These are phyloP conservation scores for Hypoxylon lenormandii DNA, from an alignment of 495 filamentous ascomycete species.

Conservation along the genomic window DNA sequence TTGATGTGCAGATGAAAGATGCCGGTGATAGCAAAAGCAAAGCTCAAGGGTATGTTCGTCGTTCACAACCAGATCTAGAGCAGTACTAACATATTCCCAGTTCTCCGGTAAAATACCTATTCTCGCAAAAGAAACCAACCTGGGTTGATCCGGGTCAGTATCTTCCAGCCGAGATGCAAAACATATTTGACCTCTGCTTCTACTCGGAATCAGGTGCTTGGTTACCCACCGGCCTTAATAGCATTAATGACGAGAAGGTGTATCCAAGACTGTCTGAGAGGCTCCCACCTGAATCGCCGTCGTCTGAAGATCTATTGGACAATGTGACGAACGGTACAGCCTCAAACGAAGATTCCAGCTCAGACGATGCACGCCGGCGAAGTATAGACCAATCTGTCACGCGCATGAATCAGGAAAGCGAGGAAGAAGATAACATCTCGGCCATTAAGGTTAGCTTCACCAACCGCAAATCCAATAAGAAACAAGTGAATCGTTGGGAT, in stretches of 20 bases:
- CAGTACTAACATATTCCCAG: conserved; percentile 14
- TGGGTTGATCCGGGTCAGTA: conserved; percentile 62
- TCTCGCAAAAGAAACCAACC: conserved; percentile 54
- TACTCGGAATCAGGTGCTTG: conserved; percentile 62
- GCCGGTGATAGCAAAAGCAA: conserved; percentile 47
- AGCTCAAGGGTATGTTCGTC: conserved; percentile 44
- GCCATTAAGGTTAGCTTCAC: conserved; percentile 49
- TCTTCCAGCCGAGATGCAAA: conserved; percentile 67
- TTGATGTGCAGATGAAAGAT: conserved; percentile 88
- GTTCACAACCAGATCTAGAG: neutral
- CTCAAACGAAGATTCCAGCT: conserved; percentile 58
- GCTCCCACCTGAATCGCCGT: conserved; percentile 42
- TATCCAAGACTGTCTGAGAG: conserved; percentile 71
- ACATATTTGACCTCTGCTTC: conserved; percentile 77
- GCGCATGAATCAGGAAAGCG: conserved; percentile 66
- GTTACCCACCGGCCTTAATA: conserved; percentile 74
- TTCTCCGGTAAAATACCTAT: conserved; percentile 9
- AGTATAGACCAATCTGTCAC: conserved; percentile 47
- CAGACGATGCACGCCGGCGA: conserved; percentile 46
- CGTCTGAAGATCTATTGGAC: conserved; percentile 47
- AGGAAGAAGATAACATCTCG: conserved; percentile 59
- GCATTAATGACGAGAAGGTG: conserved; percentile 65
- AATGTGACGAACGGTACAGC: conserved; percentile 46
- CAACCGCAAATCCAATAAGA: conserved; percentile 4
- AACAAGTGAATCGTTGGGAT: neutral